Evolutionary conservation across 2,329 filamentous ascomycete species (phyloP).

Genomic region (Aspergillus costaricaensis): DNA sequence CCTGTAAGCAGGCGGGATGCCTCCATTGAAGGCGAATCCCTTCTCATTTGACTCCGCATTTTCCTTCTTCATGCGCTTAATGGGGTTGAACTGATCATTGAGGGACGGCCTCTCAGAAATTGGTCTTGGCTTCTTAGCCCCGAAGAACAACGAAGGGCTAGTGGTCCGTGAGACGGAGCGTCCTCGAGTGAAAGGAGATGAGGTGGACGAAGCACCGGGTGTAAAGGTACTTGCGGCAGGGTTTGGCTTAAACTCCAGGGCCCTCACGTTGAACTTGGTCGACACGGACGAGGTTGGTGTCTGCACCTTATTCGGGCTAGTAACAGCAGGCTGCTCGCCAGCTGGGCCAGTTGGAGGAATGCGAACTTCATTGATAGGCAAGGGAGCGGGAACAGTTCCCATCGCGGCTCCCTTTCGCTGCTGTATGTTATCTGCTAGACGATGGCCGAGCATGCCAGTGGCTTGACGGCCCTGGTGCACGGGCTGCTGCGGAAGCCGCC

Average conservation of each 20-base stretch:
- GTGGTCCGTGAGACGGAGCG: slow-evolving; percentile 49
- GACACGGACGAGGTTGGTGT: slow-evolving; percentile 57
- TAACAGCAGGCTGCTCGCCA: slow-evolving; percentile 53
- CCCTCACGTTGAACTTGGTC: slow-evolving; percentile 62
- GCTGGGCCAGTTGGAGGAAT: slow-evolving; percentile 74
- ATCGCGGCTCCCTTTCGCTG: slow-evolving; percentile 50
- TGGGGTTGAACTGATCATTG: slow-evolving; percentile 60
- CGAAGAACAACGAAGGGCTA: slow-evolving; percentile 59
- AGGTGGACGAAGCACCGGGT: slow-evolving; percentile 65
- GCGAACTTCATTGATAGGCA: slow-evolving; percentile 66
- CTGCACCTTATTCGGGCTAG: slow-evolving; percentile 49
- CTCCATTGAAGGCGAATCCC: slow-evolving; percentile 74
- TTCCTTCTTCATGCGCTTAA: slow-evolving; percentile 72
- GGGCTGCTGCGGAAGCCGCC: slow-evolving; percentile 46
- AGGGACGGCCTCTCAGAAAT: slow-evolving; percentile 57
- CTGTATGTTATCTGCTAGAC: slow-evolving; percentile 54
- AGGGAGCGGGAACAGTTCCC: slow-evolving; percentile 53
- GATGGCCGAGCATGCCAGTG: slow-evolving; percentile 52
- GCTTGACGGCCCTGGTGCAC: slow-evolving; percentile 44
- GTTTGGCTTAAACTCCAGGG: slow-evolving; percentile 81
- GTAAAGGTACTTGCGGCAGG: slow-evolving; percentile 79
- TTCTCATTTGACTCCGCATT: slow-evolving; percentile 53
- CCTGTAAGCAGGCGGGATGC: slow-evolving; percentile 80
- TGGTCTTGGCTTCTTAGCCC: slow-evolving; percentile 71
- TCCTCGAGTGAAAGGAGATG: slow-evolving; percentile 61